Conservation (phyloP, 2,329 filamentous ascomycete genomes). For the Zarea fungicola region DNA sequence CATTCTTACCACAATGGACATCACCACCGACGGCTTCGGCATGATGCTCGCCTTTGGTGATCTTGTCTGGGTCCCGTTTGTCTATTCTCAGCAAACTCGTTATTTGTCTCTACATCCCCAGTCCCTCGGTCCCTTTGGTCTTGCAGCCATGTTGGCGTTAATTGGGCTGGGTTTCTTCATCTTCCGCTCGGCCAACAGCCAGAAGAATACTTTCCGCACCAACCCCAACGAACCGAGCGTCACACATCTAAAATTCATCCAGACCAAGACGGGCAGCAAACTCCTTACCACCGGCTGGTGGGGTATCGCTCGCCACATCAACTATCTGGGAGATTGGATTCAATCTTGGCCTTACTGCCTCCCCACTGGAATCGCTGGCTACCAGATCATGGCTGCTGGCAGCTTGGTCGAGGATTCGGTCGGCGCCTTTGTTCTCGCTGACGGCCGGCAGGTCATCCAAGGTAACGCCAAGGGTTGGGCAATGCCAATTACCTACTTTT, state of each 20-base stretch:
- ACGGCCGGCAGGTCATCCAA: conserved; percentile 61
- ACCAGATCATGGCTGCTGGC: conserved; percentile 59
- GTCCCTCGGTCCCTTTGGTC: conserved; percentile 64
- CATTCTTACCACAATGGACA: conserved; percentile 89
- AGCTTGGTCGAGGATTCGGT: conserved; percentile 44
- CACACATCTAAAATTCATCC: conserved; percentile 75
- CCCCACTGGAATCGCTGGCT: conserved; percentile 80
- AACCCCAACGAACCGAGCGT: conserved; percentile 77
- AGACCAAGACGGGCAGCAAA: conserved; percentile 76
- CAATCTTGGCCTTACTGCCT: conserved; percentile 89
- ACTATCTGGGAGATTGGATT: conserved; percentile 93
- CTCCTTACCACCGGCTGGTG: conserved; percentile 88
- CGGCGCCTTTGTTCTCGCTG: conserved; percentile 51
- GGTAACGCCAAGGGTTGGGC: conserved; percentile 75
- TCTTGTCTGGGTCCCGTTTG: conserved; percentile 86
- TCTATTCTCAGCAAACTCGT: conserved; percentile 77
- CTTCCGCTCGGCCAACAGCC: conserved; percentile 88
- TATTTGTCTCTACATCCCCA: conserved; percentile 81
- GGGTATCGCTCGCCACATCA: conserved; percentile 88
- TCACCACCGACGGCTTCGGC: conserved; percentile 88
- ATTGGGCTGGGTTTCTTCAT: conserved; percentile 76
- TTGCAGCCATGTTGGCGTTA: conserved; percentile 60
- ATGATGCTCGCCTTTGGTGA: conserved; percentile 95
- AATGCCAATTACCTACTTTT: conserved; percentile 90
- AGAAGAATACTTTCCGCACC: conserved; percentile 92